Evolutionary conservation across 495 filamentous ascomycete genomes (phyloP).

Genomic region (Xylaria cubensis): DNA sequence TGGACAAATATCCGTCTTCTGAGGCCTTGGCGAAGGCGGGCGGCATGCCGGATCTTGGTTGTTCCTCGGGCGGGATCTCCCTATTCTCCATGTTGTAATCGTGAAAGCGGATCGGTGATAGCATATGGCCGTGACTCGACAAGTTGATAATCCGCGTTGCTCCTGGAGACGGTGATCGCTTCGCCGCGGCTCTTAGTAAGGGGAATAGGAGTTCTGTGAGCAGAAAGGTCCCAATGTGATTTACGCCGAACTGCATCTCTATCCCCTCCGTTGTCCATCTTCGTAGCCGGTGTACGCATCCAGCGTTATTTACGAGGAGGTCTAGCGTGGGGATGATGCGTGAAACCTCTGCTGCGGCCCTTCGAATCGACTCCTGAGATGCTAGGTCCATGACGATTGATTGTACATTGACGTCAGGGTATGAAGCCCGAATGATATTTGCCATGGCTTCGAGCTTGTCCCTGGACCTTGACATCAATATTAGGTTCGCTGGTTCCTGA

Average conservation of each 20-base stretch:
- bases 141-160: slow-evolving; percentile 53
- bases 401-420: slow-evolving; percentile 46
- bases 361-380: slow-evolving; percentile 51
- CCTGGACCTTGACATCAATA: slow-evolving; percentile 61
- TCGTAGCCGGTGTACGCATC: slow-evolving; percentile 41
- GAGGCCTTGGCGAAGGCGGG: slow-evolving; percentile 43
- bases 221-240: slow-evolving; percentile 66
- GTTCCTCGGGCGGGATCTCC: slow-evolving; percentile 47
- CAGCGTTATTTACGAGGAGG: slow-evolving; percentile 64
- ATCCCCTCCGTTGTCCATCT: slow-evolving; percentile 53
- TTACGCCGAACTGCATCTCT: slow-evolving; percentile 64
- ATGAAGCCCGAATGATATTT: slow-evolving; percentile 41
- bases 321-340: slow-evolving; percentile 54
- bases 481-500: slow-evolving; percentile 55
- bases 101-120: slow-evolving; percentile 60
- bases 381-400: slow-evolving; percentile 54
- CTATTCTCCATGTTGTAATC: slow-evolving; percentile 62
- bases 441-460: slow-evolving; percentile 58
- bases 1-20: slow-evolving; percentile 60
- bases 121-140: slow-evolving; percentile 56
- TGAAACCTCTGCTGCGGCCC: slow-evolving; percentile 50
- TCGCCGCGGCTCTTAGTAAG: slow-evolving; percentile 49
- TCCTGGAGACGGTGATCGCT: slow-evolving; percentile 36
- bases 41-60: slow-evolving; percentile 39
- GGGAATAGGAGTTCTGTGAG: slow-evolving; percentile 63